Evolutionary conservation across 2,329 filamentous ascomycete species (phyloP).

Genomic region (Fusarium camptoceras): DNA sequence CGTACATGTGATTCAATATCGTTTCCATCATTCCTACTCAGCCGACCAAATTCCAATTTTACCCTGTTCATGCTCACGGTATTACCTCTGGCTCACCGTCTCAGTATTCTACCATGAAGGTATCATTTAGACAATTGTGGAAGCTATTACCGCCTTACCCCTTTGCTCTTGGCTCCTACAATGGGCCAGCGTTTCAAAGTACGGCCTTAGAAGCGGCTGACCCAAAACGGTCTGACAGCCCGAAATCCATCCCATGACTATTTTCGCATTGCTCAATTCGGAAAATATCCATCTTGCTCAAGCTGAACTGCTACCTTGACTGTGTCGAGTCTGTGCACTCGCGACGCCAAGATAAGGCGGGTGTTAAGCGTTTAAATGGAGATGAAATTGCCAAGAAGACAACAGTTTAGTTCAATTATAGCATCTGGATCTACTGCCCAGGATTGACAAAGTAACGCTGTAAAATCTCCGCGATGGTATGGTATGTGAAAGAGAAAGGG

Average conservation of each 20-base stretch:
- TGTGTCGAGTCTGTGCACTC: constrained; percentile 12
- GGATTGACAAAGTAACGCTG: not conserved
- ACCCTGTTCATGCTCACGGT: no score
- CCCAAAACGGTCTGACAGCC: not conserved
- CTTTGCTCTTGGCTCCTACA: not conserved
- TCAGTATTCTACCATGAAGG: fast-evolving
- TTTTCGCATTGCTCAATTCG: constrained; percentile 12
- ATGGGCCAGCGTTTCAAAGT: not conserved
- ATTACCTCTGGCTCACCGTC: not conserved
- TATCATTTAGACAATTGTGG: not conserved
- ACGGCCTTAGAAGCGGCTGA: not conserved
- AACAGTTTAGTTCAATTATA: not conserved
- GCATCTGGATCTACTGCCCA: not conserved
- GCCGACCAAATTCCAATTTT: no score
- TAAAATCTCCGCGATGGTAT: not conserved
- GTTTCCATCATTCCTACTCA: no score
- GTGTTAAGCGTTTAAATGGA: not conserved
- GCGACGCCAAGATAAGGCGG: not conserved
- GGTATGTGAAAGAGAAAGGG: not conserved
- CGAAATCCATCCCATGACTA: not conserved
- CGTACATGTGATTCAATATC: no score
- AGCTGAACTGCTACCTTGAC: constrained; percentile 1
- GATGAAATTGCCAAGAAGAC: not conserved
- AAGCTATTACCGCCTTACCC: not conserved
- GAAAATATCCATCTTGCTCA: not conserved